These are phyloP conservation scores for Fusarium vanettenii DNA, from an alignment of 2,329 filamentous ascomycete genomes.

Conservation along the genomic window DNA sequence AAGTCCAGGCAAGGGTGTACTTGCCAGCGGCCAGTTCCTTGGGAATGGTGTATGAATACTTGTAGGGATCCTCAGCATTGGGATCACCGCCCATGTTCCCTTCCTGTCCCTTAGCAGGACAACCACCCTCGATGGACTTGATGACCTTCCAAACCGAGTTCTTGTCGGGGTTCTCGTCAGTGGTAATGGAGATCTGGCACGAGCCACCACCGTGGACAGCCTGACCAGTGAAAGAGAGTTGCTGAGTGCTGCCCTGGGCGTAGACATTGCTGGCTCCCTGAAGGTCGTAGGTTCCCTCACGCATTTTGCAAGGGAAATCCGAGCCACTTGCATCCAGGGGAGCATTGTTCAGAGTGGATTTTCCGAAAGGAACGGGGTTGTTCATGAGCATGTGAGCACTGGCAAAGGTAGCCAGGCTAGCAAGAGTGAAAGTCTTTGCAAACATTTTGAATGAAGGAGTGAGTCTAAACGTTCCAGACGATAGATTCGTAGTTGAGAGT, in stretches of 20 bases:
- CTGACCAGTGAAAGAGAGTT: conserved; percentile 74
- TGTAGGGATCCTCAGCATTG: conserved; percentile 58
- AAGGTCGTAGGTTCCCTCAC: conserved; percentile 58
- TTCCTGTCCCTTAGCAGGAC: conserved; percentile 69
- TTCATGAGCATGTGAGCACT: conserved; percentile 83
- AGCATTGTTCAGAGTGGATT: conserved; percentile 60
- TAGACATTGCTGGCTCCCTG: conserved; percentile 67
- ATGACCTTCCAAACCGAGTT: conserved; percentile 87
- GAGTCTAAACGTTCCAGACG: conserved; percentile 49
- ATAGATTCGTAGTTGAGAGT: conserved; percentile 33
- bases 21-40: conserved; percentile 77
- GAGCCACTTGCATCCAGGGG: conserved; percentile 71
- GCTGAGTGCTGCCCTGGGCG: conserved; percentile 53
- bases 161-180: conserved; percentile 75
- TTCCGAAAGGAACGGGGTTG: conserved; percentile 72
- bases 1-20: conserved; percentile 89
- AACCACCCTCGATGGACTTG: conserved; percentile 87
- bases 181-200: conserved; percentile 89
- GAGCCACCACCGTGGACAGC: conserved; percentile 92
- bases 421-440: conserved; percentile 59
- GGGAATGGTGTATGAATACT: conserved; percentile 79
- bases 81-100: conserved; percentile 70
- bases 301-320: conserved; percentile 87
- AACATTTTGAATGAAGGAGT: conserved; percentile 59
- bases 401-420: conserved; percentile 69